phyloP scores from a whole-genome alignment of 345 rosid species.

The Brassica cretica region DNA sequence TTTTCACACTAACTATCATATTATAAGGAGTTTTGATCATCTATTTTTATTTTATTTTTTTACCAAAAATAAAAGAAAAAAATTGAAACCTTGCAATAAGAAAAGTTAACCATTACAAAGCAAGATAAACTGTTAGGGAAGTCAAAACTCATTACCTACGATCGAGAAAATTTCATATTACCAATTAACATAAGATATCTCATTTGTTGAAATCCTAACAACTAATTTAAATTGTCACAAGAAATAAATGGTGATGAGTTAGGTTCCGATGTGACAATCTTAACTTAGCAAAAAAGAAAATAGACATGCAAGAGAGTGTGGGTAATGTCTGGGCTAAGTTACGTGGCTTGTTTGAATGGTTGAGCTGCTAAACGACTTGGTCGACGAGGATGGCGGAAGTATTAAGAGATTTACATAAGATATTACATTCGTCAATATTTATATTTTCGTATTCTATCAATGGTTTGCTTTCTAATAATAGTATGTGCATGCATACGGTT shows the following conservation, averaged over 20 bases:
- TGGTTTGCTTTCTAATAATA: not conserved
- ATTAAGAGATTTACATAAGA: not conserved
- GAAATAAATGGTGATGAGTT: slow-evolving; percentile 10
- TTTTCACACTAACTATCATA: too few species aligned
- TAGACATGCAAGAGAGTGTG: slow-evolving; percentile 26
- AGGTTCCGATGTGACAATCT: slow-evolving; percentile 29
- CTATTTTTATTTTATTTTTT: too few species aligned
- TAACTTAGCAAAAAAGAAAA: not conserved
- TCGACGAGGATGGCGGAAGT: not conserved
- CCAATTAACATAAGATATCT: too few species aligned
- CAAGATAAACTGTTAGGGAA: too few species aligned
- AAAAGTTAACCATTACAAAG: too few species aligned
- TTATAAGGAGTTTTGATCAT: too few species aligned
- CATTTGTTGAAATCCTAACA: too few species aligned
- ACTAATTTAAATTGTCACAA: too few species aligned
- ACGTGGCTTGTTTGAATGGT: not conserved
- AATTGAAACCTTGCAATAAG: too few species aligned
- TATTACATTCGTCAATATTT: not conserved
- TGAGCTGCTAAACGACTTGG: not conserved
- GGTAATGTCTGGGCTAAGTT: not conserved
- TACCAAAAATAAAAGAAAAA: too few species aligned
- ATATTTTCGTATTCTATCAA: not conserved
- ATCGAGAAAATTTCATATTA: too few species aligned
- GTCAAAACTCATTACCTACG: too few species aligned
- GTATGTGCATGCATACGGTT: not conserved